These are phyloP conservation scores for Geosmithia putterillii DNA, from an alignment of 2,329 filamentous ascomycete genomes.

Conservation along the genomic window DNA sequence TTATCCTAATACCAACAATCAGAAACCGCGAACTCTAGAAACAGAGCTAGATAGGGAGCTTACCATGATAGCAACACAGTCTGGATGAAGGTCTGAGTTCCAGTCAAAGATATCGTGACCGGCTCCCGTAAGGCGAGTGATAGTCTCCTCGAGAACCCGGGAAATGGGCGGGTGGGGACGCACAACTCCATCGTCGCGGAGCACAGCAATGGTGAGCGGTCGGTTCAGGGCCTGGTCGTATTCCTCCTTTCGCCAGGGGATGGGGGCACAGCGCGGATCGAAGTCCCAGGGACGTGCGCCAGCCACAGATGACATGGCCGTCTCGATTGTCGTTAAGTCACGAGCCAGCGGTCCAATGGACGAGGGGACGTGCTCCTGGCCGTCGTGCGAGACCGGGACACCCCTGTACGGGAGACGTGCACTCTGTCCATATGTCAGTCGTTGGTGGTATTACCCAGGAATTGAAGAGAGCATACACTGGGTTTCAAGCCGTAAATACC, in stretches of 20 bases:
- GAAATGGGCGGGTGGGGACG: constrained; percentile 39
- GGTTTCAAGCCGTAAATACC: constrained; percentile 54
- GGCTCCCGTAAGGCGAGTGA: constrained; percentile 21
- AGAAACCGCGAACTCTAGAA: background rate
- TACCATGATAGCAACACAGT: constrained; percentile 44
- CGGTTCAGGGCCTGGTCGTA: constrained; percentile 26
- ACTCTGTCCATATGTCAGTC: constrained; percentile 25
- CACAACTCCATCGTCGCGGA: constrained; percentile 41
- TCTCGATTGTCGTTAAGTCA: constrained; percentile 26
- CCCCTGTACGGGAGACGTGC: constrained; percentile 44
- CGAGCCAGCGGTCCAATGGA: constrained; percentile 48
- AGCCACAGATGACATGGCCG: constrained; percentile 33
- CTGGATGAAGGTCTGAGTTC: constrained; percentile 35
- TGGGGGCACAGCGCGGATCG: constrained; percentile 39
- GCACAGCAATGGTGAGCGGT: constrained; percentile 34
- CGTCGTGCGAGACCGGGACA: constrained; percentile 47
- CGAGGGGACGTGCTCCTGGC: constrained; percentile 52
- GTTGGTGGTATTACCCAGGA: background rate
- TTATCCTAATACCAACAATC: constrained; percentile 27
- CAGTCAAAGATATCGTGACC: constrained; percentile 44
- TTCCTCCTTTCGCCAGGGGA: constrained; percentile 37
- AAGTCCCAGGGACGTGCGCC: constrained; percentile 35
- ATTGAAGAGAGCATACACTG: constrained; percentile 8
- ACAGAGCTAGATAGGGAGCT: constrained; percentile 1
- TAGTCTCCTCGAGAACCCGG: constrained; percentile 27